Conservation (phyloP, 768 basidiomycete genomes). For the Amanita molliuscula region DNA sequence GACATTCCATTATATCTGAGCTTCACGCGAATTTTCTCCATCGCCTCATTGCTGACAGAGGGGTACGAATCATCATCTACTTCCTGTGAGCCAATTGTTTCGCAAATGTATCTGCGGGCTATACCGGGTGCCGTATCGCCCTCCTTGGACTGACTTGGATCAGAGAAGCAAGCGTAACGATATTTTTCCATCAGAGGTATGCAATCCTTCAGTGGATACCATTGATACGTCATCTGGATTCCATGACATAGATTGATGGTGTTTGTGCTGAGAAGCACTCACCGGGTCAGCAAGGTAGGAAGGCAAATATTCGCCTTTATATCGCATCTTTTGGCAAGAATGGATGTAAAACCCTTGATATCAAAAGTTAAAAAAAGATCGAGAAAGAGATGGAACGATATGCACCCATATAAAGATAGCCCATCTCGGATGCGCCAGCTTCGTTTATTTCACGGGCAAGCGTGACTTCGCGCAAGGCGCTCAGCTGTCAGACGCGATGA, state of each 20-base stretch:
- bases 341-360: constrained; percentile 82
- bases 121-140: constrained; percentile 1
- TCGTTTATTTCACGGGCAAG: constrained; percentile 67
- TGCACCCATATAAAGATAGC: constrained; percentile 81
- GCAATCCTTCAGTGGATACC: constrained; percentile 60
- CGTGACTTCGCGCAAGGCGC: constrained; percentile 72
- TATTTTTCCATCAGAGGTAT: constrained; percentile 49
- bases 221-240: constrained; percentile 65
- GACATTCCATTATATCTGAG: constrained; percentile 10
- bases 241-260: neutral
- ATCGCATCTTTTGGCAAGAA: constrained; percentile 89
- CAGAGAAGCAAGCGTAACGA: constrained; percentile 62
- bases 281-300: constrained; percentile 87
- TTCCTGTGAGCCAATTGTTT: neutral
- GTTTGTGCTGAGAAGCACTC: constrained; percentile 10
- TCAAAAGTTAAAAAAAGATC: neutral
- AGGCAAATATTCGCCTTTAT: constrained; percentile 89
- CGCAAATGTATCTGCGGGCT: constrained; percentile 1
- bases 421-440: constrained; percentile 54
- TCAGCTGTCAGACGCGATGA: constrained; percentile 39
- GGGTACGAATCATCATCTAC: constrained; percentile 8
- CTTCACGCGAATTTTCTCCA: neutral
- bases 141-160: constrained; percentile 41
- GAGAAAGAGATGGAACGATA: neutral
- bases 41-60: neutral